phyloP scores from a whole-genome alignment of 1,284 basidiomycete genomes.

The Boletus sp. region DNA sequence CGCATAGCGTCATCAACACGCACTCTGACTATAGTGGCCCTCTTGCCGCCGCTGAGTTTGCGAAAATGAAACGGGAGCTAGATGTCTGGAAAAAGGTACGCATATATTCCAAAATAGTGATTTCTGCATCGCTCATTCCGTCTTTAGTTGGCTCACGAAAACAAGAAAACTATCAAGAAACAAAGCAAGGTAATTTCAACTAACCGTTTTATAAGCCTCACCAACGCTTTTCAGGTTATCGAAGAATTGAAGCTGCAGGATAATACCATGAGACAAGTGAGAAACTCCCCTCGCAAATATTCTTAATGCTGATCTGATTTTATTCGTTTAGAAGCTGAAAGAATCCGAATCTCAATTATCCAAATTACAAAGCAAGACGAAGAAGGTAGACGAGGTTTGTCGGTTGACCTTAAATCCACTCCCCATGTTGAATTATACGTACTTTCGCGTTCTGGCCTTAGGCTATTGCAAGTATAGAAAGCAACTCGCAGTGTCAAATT shows the following conservation, averaged over 20 bases:
- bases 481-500: slow-evolving; percentile 63
- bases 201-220: background rate
- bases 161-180: slow-evolving; percentile 51
- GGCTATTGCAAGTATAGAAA: slow-evolving; percentile 54
- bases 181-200: slow-evolving; percentile 49
- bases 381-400: slow-evolving; percentile 55
- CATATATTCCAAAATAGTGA: slow-evolving; percentile 9
- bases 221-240: slow-evolving; percentile 24
- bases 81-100: slow-evolving; percentile 49
- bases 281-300: background rate
- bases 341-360: slow-evolving; percentile 47
- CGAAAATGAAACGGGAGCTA: slow-evolving; percentile 39
- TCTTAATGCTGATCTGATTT: slow-evolving; percentile 1
- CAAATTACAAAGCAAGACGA: slow-evolving; percentile 43
- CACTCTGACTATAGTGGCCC: slow-evolving; percentile 31
- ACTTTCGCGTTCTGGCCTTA: slow-evolving; percentile 22
- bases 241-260: slow-evolving; percentile 31
- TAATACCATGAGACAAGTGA: slow-evolving; percentile 20
- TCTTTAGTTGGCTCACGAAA: slow-evolving; percentile 39
- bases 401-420: background rate
- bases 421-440: background rate
- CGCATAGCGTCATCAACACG: slow-evolving; percentile 9
- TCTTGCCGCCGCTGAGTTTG: slow-evolving; percentile 33
- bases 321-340: slow-evolving; percentile 40
- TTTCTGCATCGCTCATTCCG: slow-evolving; percentile 28